These are phyloP conservation scores for Ambrosiella xylebori DNA, from an alignment of 2,329 filamentous ascomycete genomes.

Conservation along the genomic window DNA sequence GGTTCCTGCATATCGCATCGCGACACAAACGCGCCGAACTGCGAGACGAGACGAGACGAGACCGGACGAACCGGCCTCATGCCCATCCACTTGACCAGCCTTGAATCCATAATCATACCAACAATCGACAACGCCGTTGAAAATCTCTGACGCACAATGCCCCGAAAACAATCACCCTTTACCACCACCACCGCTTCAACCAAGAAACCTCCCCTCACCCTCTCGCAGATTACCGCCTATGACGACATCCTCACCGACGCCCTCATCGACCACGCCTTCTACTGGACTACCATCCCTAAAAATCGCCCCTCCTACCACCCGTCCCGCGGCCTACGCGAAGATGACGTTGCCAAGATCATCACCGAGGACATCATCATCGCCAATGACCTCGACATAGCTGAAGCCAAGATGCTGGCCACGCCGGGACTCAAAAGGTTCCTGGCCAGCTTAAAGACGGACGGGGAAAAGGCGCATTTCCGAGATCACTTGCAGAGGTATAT, in stretches of 20 bases:
- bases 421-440: conserved; percentile 58
- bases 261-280: conserved; percentile 90
- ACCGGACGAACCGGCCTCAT: too few species aligned
- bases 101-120: background rate
- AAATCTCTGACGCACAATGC: conserved; percentile 1
- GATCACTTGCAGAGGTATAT: conserved; percentile 79
- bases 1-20: too few species aligned
- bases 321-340: conserved; percentile 57
- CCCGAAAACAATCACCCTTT: background rate
- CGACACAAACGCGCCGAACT: too few species aligned
- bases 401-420: conserved; percentile 53
- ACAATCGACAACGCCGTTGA: background rate
- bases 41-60: too few species aligned
- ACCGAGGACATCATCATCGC: conserved; percentile 53
- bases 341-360: conserved; percentile 43
- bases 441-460: conserved; percentile 48
- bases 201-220: conserved; percentile 59
- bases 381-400: conserved; percentile 54
- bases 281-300: conserved; percentile 93
- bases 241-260: conserved; percentile 93
- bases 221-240: conserved; percentile 78
- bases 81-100: background rate
- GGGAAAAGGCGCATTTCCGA: conserved; percentile 74
- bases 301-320: conserved; percentile 76
- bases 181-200: conserved; percentile 11